Conservation (phyloP, 106 monocot genomes). For the Acorus calamus region DNA sequence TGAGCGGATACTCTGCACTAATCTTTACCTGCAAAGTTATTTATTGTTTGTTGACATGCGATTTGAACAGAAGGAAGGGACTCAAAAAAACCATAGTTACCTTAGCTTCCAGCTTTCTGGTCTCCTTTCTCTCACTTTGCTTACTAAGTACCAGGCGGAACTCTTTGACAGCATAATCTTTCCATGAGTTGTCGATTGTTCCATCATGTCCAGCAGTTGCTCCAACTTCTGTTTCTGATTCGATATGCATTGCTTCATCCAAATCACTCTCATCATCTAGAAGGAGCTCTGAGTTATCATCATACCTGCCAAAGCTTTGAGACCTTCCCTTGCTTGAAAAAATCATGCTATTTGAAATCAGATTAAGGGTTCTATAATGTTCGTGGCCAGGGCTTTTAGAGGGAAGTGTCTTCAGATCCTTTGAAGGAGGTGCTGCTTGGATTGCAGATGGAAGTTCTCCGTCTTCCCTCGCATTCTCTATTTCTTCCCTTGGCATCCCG, state of each 20-base stretch:
- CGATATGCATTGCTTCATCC: slow-evolving; percentile 31
- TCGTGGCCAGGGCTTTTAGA: slow-evolving; percentile 22
- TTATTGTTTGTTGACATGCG: background rate
- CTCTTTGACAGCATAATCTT: slow-evolving; percentile 47
- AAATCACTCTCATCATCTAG: slow-evolving; percentile 63
- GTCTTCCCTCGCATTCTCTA: slow-evolving; percentile 74
- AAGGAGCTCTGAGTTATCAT: slow-evolving; percentile 58
- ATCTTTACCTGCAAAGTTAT: slow-evolving; percentile 50
- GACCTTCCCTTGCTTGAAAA: slow-evolving; percentile 44
- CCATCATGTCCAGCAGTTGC: background rate
- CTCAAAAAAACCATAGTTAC: slow-evolving; percentile 12
- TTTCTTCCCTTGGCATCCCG: slow-evolving; percentile 43
- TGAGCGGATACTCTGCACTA: slow-evolving; percentile 80
- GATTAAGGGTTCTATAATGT: slow-evolving; percentile 49
- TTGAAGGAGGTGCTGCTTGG: slow-evolving; percentile 6
- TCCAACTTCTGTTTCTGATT: slow-evolving; percentile 26
- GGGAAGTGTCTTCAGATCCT: slow-evolving; percentile 15
- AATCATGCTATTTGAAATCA: slow-evolving; percentile 65
- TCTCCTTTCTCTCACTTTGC: slow-evolving; percentile 18
- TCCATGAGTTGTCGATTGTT: slow-evolving; percentile 34
- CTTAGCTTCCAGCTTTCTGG: slow-evolving; percentile 66
- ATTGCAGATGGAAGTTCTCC: slow-evolving; percentile 64
- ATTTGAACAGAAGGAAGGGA: background rate
- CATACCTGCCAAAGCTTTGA: slow-evolving; percentile 27
- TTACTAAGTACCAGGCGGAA: slow-evolving; percentile 42